Percentiles rank a stretch among this genome's conserved stretches.
Conservation (phyloP, 495 filamentous ascomycete genomes). For the Gamarada debralockiae region DNA sequence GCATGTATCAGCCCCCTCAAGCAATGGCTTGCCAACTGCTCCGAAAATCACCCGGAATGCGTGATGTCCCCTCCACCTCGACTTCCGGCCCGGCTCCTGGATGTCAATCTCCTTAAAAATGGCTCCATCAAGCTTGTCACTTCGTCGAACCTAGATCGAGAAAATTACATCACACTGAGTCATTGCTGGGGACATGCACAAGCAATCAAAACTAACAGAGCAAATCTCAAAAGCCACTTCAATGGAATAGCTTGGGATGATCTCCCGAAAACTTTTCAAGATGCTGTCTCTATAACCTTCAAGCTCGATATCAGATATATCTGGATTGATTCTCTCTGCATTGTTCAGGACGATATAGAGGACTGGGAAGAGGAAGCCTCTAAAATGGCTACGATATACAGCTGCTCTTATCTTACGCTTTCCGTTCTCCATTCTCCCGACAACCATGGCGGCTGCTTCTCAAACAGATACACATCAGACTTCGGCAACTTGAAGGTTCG, state of each 20-base stretch:
- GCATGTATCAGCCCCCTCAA: too few relatives aligned
- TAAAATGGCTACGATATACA: slow-evolving; percentile 28
- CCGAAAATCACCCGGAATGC: too few relatives aligned
- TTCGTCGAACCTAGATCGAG: too few relatives aligned
- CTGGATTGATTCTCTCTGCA: slow-evolving; percentile 35
- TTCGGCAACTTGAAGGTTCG: background rate
- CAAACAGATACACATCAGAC: too few relatives aligned
- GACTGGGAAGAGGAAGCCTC: slow-evolving; percentile 29
- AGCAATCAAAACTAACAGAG: slow-evolving; percentile 5
- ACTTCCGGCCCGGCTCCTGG: too few relatives aligned
- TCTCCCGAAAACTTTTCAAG: slow-evolving; percentile 28
- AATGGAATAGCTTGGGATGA: slow-evolving; percentile 11
- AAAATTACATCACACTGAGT: slow-evolving; percentile 32
- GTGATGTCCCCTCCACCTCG: too few relatives aligned
- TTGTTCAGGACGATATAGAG: slow-evolving; percentile 22
- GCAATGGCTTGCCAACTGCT: too few relatives aligned
- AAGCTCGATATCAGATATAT: slow-evolving; percentile 23
- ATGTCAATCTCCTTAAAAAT: too few relatives aligned
- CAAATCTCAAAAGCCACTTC: slow-evolving; percentile 10
- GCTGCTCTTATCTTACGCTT: slow-evolving; percentile 21
- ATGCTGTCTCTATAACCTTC: slow-evolving; percentile 22
- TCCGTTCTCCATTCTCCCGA: slow-evolving; percentile 18
- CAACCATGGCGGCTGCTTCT: slow-evolving; percentile 15
- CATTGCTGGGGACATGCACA: slow-evolving; percentile 27
- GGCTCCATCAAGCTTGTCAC: too few relatives aligned